A percentile compares a stretch with the other conserved stretches of the same genome.
phyloP scores from a whole-genome alignment of 164 flowering plant species.

The Chimonanthus salicifolius region DNA sequence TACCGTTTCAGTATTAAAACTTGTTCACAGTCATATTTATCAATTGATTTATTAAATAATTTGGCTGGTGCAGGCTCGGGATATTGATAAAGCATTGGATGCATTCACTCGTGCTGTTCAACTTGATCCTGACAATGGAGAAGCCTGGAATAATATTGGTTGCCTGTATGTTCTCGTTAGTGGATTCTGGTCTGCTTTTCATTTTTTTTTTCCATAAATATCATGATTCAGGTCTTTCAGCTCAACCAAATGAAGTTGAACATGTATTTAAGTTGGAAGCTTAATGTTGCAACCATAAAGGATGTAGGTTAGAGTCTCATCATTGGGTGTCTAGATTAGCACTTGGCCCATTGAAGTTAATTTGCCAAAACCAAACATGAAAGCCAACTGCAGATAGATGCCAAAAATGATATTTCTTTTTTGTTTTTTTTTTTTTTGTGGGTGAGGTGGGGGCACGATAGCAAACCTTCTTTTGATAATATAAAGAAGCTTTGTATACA shows the following conservation, averaged over 20 bases:
- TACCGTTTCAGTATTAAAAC: background rate
- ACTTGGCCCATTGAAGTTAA: background rate
- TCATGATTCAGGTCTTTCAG: background rate
- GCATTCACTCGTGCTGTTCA: slow-evolving; percentile 83
- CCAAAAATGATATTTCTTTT: too few relatives aligned
- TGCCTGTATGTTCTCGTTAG: slow-evolving; percentile 52
- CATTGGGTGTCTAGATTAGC: background rate
- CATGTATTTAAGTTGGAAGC: background rate
- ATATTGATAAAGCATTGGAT: slow-evolving; percentile 73
- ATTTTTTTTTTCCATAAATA: background rate
- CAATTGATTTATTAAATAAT: background rate
- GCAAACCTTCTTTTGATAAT: too few relatives aligned
- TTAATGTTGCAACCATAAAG: too few relatives aligned
- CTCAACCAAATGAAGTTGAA: background rate
- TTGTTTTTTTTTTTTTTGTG: too few relatives aligned
- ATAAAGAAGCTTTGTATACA: too few relatives aligned
- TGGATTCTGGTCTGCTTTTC: background rate
- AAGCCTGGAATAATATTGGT: slow-evolving; percentile 98
- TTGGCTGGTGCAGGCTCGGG: slow-evolving; percentile 55
- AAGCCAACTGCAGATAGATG: background rate
- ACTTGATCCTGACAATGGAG: slow-evolving; percentile 98
- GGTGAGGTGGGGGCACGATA: too few relatives aligned
- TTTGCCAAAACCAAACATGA: background rate
- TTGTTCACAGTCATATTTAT: background rate
- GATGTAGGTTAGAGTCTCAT: too few relatives aligned